phyloP scores from a whole-genome alignment of 495 filamentous ascomycete species.

The Bombardia bombarda region DNA sequence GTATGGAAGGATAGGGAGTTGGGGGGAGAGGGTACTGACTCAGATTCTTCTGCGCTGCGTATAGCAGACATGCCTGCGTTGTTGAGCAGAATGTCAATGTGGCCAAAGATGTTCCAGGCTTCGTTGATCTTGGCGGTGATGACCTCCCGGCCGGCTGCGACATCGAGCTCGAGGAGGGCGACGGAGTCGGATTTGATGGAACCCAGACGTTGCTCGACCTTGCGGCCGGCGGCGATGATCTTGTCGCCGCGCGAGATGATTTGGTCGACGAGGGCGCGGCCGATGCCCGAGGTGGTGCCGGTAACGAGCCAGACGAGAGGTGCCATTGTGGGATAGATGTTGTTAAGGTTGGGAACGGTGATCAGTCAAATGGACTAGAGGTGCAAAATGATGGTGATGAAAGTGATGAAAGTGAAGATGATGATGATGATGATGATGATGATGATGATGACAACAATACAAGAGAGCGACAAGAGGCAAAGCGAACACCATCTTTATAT shows the following conservation, averaged over 20 bases:
- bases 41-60: constrained; percentile 16
- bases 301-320: constrained; percentile 20
- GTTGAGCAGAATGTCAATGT: constrained; percentile 27
- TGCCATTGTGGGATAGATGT: constrained; percentile 5
- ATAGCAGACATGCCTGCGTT: constrained; percentile 21
- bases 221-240: constrained; percentile 36
- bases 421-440: background rate
- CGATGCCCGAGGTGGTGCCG: constrained; percentile 24
- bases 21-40: constrained; percentile 4
- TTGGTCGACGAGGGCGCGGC: constrained; percentile 24
- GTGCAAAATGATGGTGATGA: background rate
- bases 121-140: constrained; percentile 12
- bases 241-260: constrained; percentile 39
- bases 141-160: constrained; percentile 18
- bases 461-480: background rate
- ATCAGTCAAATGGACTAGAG: background rate
- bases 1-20: background rate
- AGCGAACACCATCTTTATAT: background rate
- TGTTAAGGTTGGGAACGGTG: background rate
- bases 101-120: constrained; percentile 19
- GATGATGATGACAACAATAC: no score
- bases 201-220: constrained; percentile 20
- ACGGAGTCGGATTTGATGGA: constrained; percentile 11
- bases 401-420: background rate
- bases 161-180: constrained; percentile 33